A percentile compares a stretch with the other conserved stretches of the same genome.
phyloP scores from a whole-genome alignment of 2,329 filamentous ascomycete genomes.

The Aspergillus flavus region DNA sequence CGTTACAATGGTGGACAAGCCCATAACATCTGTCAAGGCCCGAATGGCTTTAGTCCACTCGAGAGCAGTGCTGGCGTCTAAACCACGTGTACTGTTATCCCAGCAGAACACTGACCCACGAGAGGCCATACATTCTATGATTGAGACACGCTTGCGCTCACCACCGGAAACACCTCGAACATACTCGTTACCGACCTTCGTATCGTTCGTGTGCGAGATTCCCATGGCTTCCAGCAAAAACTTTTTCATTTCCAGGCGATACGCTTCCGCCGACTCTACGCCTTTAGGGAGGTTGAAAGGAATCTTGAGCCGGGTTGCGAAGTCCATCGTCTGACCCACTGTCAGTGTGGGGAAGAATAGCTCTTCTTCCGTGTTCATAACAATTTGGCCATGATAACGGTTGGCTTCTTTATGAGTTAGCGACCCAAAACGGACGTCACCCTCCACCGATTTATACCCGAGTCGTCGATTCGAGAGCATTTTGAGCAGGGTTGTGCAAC shows the following conservation, averaged over 20 bases:
- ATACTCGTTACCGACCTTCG: slow-evolving; percentile 65
- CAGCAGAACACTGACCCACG: slow-evolving; percentile 63
- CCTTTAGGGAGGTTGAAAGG: slow-evolving; percentile 3
- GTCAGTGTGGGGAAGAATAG: slow-evolving; percentile 53
- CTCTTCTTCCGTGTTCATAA: slow-evolving; percentile 56
- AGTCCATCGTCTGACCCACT: slow-evolving; percentile 54
- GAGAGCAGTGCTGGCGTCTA: slow-evolving; percentile 67
- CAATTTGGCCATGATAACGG: slow-evolving; percentile 58
- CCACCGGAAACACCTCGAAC: slow-evolving; percentile 68
- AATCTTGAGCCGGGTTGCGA: slow-evolving; percentile 9
- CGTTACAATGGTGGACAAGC: slow-evolving; percentile 59
- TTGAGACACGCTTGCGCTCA: slow-evolving; percentile 69
- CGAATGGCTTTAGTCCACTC: slow-evolving; percentile 64
- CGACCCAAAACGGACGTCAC: slow-evolving; percentile 59
- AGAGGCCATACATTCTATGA: slow-evolving; percentile 64
- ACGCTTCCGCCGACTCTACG: slow-evolving; percentile 1
- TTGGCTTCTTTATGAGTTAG: slow-evolving; percentile 44
- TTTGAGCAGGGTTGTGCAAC: slow-evolving; percentile 72
- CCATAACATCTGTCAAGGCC: slow-evolving; percentile 61
- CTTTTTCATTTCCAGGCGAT: slow-evolving; percentile 2
- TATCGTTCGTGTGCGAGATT: slow-evolving; percentile 41
- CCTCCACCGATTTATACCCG: slow-evolving; percentile 61
- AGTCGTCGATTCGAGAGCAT: slow-evolving; percentile 65
- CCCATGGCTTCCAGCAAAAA: slow-evolving; percentile 6
- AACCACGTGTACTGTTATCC: slow-evolving; percentile 65